These are phyloP conservation scores for Trematosphaeria pertusa DNA, from an alignment of 2,329 filamentous ascomycete genomes.

Conservation along the genomic window DNA sequence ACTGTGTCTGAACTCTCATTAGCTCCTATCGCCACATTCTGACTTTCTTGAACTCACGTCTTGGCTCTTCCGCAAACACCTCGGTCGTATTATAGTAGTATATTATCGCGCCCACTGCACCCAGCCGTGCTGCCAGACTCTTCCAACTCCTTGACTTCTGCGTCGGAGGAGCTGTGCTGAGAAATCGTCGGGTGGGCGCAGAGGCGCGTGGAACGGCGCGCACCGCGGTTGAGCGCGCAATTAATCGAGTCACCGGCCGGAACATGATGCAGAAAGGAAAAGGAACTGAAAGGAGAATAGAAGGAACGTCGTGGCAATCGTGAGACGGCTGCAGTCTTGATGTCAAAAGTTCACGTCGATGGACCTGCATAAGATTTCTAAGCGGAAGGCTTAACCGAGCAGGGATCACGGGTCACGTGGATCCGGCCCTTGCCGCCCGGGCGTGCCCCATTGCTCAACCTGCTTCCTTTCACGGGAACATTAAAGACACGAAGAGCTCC, in stretches of 20 bases:
- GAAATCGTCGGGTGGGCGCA: conserved; percentile 54
- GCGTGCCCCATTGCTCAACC: no score
- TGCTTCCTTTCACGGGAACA: no score
- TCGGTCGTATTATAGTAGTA: conserved; percentile 96
- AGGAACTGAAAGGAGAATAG: conserved; percentile 21
- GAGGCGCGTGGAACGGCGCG: conserved; percentile 49
- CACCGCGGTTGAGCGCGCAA: conserved; percentile 40
- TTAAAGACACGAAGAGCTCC: no score
- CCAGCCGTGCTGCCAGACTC: conserved; percentile 75
- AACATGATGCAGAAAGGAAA: conserved; percentile 56
- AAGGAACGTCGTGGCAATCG: conserved; percentile 26
- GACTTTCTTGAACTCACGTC: conserved; percentile 69
- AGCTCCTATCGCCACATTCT: conserved; percentile 18
- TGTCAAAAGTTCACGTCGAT: conserved; percentile 10
- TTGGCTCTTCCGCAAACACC: conserved; percentile 82
- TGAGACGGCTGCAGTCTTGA: conserved; percentile 5
- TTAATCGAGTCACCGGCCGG: conserved; percentile 56
- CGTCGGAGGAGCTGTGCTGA: conserved; percentile 66
- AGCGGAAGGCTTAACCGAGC: conserved; percentile 7
- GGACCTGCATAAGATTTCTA: conserved; percentile 14
- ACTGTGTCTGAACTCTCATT: conserved; percentile 26
- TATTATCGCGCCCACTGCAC: conserved; percentile 74
- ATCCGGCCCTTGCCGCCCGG: no score
- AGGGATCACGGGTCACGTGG: no score
- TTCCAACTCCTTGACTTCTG: conserved; percentile 82